phyloP scores from a whole-genome alignment of 371 early-diverging fungal genomes.

The Rhizopus stolonifer region DNA sequence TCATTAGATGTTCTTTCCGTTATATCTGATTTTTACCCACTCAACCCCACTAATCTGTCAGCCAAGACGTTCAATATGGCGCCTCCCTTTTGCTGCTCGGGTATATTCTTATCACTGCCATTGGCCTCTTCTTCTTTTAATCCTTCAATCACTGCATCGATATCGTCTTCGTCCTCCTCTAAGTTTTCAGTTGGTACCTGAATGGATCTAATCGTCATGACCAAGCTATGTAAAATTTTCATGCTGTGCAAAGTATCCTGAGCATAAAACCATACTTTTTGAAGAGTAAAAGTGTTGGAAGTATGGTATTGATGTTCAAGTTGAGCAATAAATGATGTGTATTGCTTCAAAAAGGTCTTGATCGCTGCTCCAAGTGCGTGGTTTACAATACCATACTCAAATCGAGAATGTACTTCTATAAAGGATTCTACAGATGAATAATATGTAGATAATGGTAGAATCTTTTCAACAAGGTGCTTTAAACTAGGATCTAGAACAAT shows the following conservation, averaged over 20 bases:
- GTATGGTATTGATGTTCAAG: constrained; percentile 83
- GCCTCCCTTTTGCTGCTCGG: constrained; percentile 62
- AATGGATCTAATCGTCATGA: constrained; percentile 44
- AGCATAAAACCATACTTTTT: constrained; percentile 87
- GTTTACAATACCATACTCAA: constrained; percentile 83
- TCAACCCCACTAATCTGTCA: constrained; percentile 58
- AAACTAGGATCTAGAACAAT: constrained; percentile 76
- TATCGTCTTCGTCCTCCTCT: constrained; percentile 32
- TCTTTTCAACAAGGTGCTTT: constrained; percentile 67
- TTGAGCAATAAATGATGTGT: constrained; percentile 82
- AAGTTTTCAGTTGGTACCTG: not conserved
- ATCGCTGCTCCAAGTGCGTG: constrained; percentile 90
- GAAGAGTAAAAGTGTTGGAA: constrained; percentile 76
- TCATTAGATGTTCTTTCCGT: constrained; percentile 11
- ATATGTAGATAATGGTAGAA: constrained; percentile 76
- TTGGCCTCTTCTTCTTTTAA: constrained; percentile 36
- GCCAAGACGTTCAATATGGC: constrained; percentile 63
- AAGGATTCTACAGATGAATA: constrained; percentile 74
- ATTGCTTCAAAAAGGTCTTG: constrained; percentile 74
- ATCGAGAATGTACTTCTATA: constrained; percentile 67
- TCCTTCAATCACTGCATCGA: constrained; percentile 55
- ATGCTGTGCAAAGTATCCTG: constrained; percentile 74
- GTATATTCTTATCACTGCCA: constrained; percentile 32
- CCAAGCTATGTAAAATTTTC: constrained; percentile 65
- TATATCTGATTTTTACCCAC: constrained; percentile 65